Conservation (phyloP, 75 land plant genomes). For the Sequoiadendron giganteum region DNA sequence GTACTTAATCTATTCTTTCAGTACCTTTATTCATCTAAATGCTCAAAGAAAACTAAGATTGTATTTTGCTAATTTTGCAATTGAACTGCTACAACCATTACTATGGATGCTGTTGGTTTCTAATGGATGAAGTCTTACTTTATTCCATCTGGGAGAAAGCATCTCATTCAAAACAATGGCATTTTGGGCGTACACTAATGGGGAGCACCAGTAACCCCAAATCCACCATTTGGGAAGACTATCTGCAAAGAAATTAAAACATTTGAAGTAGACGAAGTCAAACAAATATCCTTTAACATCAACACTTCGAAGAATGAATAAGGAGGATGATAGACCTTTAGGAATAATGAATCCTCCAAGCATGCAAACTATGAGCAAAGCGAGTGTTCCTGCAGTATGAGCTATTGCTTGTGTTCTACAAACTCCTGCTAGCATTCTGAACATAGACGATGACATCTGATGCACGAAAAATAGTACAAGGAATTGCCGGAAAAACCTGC, state of each 20-base stretch:
- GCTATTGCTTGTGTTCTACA: conserved; percentile 49
- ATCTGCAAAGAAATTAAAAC: conserved; percentile 2
- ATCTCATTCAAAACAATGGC: conserved; percentile 29
- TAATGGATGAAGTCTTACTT: conserved; percentile 9
- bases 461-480: conserved; percentile 47
- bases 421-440: conserved; percentile 55
- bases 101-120: neutral
- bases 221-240: conserved; percentile 28
- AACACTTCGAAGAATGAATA: neutral
- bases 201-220: conserved; percentile 44
- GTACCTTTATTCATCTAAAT: neutral
- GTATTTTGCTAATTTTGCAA: neutral
- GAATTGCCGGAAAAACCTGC: conserved; percentile 55
- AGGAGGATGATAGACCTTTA: conserved; percentile 26
- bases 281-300: neutral
- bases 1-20: neutral
- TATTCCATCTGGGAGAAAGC: conserved; percentile 31
- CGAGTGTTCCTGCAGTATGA: conserved; percentile 43
- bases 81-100: neutral
- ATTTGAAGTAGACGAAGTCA: neutral
- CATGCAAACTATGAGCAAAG: conserved; percentile 34
- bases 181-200: conserved; percentile 28
- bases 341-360: conserved; percentile 57
- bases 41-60: neutral
- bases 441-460: conserved; percentile 60